Base-by-base conservation (phyloP, 2,329 filamentous ascomycete genomes). In the Nannizziopsis barbatae region DNA sequence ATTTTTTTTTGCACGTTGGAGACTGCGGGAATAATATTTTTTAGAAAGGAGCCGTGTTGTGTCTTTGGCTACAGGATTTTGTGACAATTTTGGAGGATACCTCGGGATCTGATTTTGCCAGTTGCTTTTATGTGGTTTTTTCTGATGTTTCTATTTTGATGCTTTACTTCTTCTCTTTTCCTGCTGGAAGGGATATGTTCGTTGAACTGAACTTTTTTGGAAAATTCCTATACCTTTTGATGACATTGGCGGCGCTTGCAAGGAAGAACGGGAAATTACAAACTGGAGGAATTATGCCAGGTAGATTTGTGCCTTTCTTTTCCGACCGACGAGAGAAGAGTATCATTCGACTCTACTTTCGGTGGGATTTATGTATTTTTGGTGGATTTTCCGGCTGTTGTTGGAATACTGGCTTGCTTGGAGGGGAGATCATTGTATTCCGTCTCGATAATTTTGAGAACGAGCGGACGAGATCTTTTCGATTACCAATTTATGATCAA, bases 101-200 rank as follows among this genome's bases (percentile, higher is more conserved):
- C 37, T 48, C 37, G 33, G 36, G 18, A 8, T 32, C 6, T 40
- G 11, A 35, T 45, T 33, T 33, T 42, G 9, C 10, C 30, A 11
- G 20, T 47, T 35, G 17, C 9, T 20, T 27, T 17, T 31, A n/a
- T 14, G 47, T 8, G 38, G 30, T 14, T 36, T 30, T 45, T 36
- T 40, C 30, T 51, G 41, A 50, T 45, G 32, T 47, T 48, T 36
- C 18, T n/a, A 18, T 27, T 37, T 14, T 49, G 22, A 27, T 42
- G 40, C 38, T 47, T 32, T 41, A 36, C 7, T 41, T 20, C 43
- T 46, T 18, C 11, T 30, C 30, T 46, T 38, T 32, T 55, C 27
- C 11, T 31, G 49, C 51, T 55, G 55, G 50, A 50, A 43, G 31
- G 33, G 31, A 37, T 38, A 46, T 30, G 45, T 51, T 38, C 18